Evolutionary conservation across 2,329 filamentous ascomycete species (phyloP).

Genomic region (Penicillium sp.): DNA sequence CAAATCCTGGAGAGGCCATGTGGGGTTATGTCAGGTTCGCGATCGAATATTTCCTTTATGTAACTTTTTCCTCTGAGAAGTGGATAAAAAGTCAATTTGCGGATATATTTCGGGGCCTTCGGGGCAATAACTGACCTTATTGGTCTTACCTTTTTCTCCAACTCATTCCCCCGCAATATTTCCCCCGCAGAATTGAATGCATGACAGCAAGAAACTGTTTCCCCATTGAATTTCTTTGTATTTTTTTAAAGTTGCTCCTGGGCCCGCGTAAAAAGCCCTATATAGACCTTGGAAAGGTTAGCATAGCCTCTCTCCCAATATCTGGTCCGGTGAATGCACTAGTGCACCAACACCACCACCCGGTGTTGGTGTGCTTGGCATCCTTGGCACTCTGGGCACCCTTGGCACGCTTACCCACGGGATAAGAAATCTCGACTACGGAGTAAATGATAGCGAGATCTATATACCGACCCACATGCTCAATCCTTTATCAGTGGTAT

Average conservation of each 20-base stretch:
- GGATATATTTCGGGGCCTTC: neutral
- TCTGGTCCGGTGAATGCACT: neutral
- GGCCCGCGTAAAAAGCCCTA: neutral
- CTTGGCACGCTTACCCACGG: neutral
- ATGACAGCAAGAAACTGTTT: neutral
- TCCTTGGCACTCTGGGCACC: neutral
- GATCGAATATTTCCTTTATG: neutral
- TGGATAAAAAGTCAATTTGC: neutral
- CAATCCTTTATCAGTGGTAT: neutral
- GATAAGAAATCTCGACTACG: neutral
- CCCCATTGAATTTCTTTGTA: neutral
- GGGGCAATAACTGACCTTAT: neutral
- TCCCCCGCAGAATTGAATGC: neutral
- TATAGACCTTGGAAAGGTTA: neutral
- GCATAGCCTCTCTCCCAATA: neutral
- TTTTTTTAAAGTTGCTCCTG: neutral
- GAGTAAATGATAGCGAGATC: neutral
- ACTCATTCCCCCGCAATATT: neutral
- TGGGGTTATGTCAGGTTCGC: neutral
- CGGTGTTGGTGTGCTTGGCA: neutral
- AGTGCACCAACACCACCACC: neutral
- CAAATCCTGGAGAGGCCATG: neutral
- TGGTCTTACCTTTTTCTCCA: neutral
- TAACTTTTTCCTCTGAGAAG: neutral
- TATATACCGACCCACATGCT: neutral